These are phyloP conservation scores for Ilex paraguariensis DNA, from an alignment of 305 asterid species.

Conservation along the genomic window DNA sequence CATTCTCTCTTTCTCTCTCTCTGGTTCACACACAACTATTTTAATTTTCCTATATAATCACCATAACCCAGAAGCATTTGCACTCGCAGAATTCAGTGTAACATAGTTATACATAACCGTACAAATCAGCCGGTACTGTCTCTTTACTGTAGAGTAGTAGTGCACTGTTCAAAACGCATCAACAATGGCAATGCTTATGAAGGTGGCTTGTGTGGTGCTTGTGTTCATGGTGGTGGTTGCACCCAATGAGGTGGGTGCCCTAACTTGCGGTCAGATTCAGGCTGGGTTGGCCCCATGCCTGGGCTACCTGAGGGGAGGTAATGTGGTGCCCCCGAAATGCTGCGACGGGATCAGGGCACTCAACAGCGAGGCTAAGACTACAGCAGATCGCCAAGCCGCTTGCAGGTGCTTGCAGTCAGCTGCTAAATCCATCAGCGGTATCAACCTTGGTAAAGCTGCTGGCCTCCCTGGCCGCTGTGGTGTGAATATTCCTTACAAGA, in stretches of 20 bases:
- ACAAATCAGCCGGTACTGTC: too few relatives aligned
- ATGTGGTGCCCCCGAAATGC: slow-evolving; percentile 12
- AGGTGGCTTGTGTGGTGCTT: slow-evolving; percentile 1
- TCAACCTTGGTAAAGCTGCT: slow-evolving; percentile 15
- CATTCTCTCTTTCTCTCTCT: too few relatives aligned
- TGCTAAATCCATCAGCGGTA: slow-evolving; percentile 7
- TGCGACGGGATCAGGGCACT: slow-evolving; percentile 36
- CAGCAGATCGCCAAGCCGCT: slow-evolving; percentile 24
- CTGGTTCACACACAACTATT: too few relatives aligned
- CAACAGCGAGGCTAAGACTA: slow-evolving; percentile 16
- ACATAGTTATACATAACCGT: too few relatives aligned
- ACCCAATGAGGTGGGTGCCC: slow-evolving; percentile 11
- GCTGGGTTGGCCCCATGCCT: slow-evolving; percentile 16
- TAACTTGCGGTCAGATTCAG: slow-evolving; percentile 13
- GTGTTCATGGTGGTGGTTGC: slow-evolving; percentile 5
- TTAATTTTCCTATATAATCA: too few relatives aligned
- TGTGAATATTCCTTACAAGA: slow-evolving; percentile 34
- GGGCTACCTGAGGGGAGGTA: slow-evolving; percentile 1
- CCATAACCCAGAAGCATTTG: too few relatives aligned
- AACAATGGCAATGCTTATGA: neutral
- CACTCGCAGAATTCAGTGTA: too few relatives aligned
- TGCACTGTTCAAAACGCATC: too few relatives aligned
- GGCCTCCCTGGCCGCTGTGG: slow-evolving; percentile 31
- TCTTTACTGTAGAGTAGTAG: too few relatives aligned
- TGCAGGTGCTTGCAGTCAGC: slow-evolving; percentile 33